A percentile compares a stretch with the other conserved stretches of the same genome.
Conservation (phyloP, 331 rosid genomes). For the Quercus lobata region DNA sequence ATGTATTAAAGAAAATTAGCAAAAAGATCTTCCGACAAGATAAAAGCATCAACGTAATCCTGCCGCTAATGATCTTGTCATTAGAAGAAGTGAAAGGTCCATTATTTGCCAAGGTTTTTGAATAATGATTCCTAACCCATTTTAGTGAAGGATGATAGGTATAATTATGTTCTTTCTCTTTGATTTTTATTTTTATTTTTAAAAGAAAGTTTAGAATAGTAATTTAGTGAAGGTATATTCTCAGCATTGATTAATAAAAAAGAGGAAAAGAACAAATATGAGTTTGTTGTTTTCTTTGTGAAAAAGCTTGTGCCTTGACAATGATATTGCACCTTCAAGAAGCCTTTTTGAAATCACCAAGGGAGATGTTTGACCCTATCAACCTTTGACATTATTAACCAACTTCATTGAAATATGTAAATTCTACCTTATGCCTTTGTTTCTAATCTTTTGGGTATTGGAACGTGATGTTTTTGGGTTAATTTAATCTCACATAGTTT, state of each 20-base stretch:
- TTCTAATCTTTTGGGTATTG: not conserved
- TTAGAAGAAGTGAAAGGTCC: not conserved
- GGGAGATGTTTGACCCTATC: constrained; percentile 19
- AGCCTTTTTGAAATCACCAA: constrained; percentile 15
- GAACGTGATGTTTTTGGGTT: not conserved
- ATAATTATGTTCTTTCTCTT: too few species aligned
- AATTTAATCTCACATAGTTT: not conserved
- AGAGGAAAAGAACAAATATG: not conserved
- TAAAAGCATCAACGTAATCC: not conserved
- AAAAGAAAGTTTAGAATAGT: not conserved
- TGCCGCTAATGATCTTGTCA: not conserved
- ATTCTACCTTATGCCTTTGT: not conserved
- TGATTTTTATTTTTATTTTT: too few species aligned
- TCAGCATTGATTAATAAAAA: constrained; percentile 1
- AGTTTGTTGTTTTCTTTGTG: constrained; percentile 9
- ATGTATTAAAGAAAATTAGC: not conserved
- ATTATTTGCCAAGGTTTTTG: not conserved
- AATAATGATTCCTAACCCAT: not conserved
- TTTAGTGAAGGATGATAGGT: not conserved
- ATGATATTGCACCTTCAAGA: constrained; percentile 27
- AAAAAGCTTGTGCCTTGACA: constrained; percentile 27
- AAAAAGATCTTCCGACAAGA: not conserved
- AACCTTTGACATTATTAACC: constrained; percentile 22
- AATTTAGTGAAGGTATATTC: constrained; percentile 1
- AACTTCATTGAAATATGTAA: constrained; percentile 4